phyloP scores from a whole-genome alignment of 2,329 filamentous ascomycete species.

The Penicillium concentricum region DNA sequence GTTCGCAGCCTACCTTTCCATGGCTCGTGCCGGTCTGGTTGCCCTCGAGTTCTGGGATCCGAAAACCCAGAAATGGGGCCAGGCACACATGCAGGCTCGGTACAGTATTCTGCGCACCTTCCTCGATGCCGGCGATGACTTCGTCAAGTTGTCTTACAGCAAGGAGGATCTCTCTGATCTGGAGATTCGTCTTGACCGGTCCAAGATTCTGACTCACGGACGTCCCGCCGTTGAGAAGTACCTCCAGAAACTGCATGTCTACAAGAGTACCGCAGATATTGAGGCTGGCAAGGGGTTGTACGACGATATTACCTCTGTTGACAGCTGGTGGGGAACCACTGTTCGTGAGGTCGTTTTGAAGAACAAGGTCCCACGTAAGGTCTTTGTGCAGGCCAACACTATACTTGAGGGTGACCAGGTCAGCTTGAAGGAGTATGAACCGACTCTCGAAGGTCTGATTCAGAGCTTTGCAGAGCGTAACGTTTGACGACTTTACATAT shows the following conservation, averaged over 20 bases:
- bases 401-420: conserved; percentile 69
- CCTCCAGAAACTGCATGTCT: conserved; percentile 87
- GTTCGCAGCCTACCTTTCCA: conserved; percentile 83
- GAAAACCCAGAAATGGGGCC: conserved; percentile 86
- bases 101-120: conserved; percentile 78
- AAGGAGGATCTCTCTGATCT: conserved; percentile 75
- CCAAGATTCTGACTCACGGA: conserved; percentile 80
- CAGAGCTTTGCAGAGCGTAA: conserved; percentile 71
- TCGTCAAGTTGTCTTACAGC: conserved; percentile 77
- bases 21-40: conserved; percentile 88
- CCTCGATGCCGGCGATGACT: conserved; percentile 79
- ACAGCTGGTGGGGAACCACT: conserved; percentile 78
- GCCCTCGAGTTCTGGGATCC: conserved; percentile 95
- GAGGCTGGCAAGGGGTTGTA: conserved; percentile 77
- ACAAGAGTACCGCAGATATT: conserved; percentile 86
- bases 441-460: conserved; percentile 76
- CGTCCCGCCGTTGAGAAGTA: conserved; percentile 81
- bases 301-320: conserved; percentile 77
- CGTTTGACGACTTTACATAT: conserved; percentile 29
- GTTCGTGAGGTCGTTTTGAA: conserved; percentile 65
- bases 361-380: conserved; percentile 60
- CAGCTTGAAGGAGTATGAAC: conserved; percentile 79
- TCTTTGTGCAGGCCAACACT: conserved; percentile 94
- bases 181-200: conserved; percentile 77
- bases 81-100: conserved; percentile 86